These are phyloP conservation scores for Orbilia blumenaviensis DNA, from an alignment of 2,329 filamentous ascomycete genomes.

Conservation along the genomic window DNA sequence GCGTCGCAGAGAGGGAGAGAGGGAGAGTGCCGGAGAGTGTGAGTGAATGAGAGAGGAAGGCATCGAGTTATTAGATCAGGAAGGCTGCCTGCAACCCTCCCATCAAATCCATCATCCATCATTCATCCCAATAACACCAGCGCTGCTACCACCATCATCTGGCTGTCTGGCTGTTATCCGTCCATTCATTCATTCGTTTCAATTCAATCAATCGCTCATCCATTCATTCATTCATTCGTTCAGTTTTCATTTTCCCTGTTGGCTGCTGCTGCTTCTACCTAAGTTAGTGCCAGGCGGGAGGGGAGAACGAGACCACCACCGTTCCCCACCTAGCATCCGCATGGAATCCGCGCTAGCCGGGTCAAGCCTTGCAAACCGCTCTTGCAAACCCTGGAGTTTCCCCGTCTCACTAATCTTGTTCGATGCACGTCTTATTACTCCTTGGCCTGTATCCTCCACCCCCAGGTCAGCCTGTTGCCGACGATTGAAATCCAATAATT, in stretches of 20 bases:
- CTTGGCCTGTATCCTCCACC: neutral
- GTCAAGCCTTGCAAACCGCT: slow-evolving; percentile 29
- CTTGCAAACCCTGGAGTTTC: slow-evolving; percentile 20
- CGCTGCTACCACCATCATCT: no score
- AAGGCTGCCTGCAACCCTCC: neutral
- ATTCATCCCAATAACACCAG: neutral
- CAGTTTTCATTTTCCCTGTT: neutral
- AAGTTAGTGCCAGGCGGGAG: neutral
- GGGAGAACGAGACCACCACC: neutral
- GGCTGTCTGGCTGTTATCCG: no score
- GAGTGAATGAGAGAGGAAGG: neutral
- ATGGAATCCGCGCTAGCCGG: slow-evolving; percentile 21
- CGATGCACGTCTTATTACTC: slow-evolving; percentile 13
- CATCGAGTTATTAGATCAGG: neutral
- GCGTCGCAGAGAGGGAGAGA: neutral
- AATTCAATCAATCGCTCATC: no score
- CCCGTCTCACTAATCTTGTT: slow-evolving; percentile 33
- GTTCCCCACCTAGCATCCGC: slow-evolving; percentile 8
- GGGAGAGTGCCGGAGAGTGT: neutral
- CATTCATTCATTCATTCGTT: no score
- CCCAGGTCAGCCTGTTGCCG: neutral
- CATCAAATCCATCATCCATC: neutral
- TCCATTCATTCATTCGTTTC: no score
- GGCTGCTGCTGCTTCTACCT: neutral
- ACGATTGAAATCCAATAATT: slow-evolving; percentile 2